These are phyloP conservation scores for Xylogone sp. DNA, from an alignment of 2,329 filamentous ascomycete genomes.

Conservation along the genomic window DNA sequence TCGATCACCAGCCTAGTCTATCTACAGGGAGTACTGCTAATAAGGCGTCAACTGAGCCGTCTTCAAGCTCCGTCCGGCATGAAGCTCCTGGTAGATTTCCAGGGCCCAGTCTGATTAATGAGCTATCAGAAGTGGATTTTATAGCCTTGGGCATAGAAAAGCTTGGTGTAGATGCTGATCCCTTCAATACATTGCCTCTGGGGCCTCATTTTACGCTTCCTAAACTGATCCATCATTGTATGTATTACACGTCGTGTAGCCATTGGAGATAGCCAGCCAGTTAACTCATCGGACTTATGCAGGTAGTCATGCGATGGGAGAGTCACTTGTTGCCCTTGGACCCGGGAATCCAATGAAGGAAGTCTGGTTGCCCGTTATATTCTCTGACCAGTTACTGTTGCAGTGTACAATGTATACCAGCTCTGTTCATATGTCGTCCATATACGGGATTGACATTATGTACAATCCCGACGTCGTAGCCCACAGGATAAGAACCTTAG, in stretches of 20 bases:
- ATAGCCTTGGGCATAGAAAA: conserved; percentile 1
- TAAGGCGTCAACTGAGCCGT: no score
- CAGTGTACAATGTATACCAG: not conserved
- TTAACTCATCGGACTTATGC: not conserved
- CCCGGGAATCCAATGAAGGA: conserved; percentile 3
- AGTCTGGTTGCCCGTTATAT: conserved; percentile 3
- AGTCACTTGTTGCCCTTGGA: conserved; percentile 1
- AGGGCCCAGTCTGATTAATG: no score
- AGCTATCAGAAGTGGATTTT: not conserved
- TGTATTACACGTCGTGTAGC: not conserved
- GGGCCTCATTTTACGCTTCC: conserved; percentile 1
- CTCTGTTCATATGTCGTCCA: conserved; percentile 2
- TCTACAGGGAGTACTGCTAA: not conserved
- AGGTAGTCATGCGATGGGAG: conserved; percentile 2
- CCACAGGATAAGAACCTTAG: conserved; percentile 1
- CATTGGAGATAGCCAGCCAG: not conserved
- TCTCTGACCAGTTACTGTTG: conserved; percentile 2
- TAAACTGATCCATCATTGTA: conserved; percentile 3
- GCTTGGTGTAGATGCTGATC: not conserved
- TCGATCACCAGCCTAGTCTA: not conserved
- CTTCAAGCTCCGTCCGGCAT: no score
- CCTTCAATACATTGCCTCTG: conserved; percentile 2
- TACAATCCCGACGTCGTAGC: conserved; percentile 1
- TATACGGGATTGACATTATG: conserved; percentile 4
- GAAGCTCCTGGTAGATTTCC: no score